phyloP scores from a whole-genome alignment of 352 stramenopile species.

The Thraustochytrium striatum region DNA sequence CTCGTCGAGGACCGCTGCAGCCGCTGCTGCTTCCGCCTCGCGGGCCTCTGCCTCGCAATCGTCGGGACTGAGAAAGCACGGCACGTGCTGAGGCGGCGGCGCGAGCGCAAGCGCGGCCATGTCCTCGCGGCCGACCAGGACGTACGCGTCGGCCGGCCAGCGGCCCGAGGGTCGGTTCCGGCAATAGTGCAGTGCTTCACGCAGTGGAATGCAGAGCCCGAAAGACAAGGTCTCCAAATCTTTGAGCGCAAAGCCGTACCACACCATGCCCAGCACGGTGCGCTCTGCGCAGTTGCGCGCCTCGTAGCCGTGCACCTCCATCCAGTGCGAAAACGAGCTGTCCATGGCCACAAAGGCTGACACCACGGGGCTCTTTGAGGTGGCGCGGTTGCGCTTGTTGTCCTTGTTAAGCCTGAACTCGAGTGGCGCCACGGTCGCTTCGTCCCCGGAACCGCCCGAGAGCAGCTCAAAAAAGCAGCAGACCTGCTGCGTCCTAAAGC shows the following conservation, averaged over 20 bases:
- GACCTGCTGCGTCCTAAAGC: slow-evolving; percentile 37
- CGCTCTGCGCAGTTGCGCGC: slow-evolving; percentile 30
- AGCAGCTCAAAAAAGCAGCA: slow-evolving; percentile 48
- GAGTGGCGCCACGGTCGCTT: slow-evolving; percentile 10
- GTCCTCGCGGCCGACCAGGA: slow-evolving; percentile 30
- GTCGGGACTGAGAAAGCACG: not conserved
- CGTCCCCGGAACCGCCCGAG: slow-evolving; percentile 1
- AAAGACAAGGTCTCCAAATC: slow-evolving; percentile 36
- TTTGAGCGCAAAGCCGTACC: slow-evolving; percentile 38
- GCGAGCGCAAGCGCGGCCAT: slow-evolving; percentile 35
- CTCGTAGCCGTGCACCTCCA: slow-evolving; percentile 39
- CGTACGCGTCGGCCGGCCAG: slow-evolving; percentile 35
- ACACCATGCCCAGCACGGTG: slow-evolving; percentile 34
- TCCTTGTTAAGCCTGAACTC: slow-evolving; percentile 36
- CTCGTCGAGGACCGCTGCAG: too few relatives aligned
- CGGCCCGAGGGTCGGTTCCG: not conserved
- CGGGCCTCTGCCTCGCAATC: too few relatives aligned
- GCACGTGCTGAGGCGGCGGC: not conserved
- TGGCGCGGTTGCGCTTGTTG: not conserved
- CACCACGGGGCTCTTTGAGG: slow-evolving; percentile 26
- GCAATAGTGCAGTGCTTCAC: slow-evolving; percentile 35
- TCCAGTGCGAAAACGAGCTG: slow-evolving; percentile 22
- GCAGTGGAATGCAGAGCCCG: slow-evolving; percentile 29
- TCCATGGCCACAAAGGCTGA: slow-evolving; percentile 41
- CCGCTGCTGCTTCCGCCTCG: too few relatives aligned